Percentiles rank a stretch among this genome's conserved stretches.
These are phyloP conservation scores for Phycomyces nitens DNA, from an alignment of 192 early-diverging fungal species.

Conservation along the genomic window DNA sequence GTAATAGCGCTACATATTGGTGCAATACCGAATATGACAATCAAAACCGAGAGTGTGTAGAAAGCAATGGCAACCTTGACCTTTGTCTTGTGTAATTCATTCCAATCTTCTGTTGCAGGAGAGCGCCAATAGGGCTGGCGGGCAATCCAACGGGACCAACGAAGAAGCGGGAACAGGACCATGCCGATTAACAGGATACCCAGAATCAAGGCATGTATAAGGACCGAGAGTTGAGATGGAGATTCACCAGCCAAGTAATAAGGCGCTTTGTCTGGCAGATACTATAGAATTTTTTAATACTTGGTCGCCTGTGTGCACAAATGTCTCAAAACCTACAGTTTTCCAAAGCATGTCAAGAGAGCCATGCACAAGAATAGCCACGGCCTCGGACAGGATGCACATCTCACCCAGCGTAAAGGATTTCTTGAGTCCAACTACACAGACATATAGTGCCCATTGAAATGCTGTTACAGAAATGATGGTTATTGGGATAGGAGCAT, in stretches of 20 bases:
- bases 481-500: constrained; percentile 9
- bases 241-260: constrained; percentile 10
- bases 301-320: neutral
- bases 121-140: constrained; percentile 44
- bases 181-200: constrained; percentile 70
- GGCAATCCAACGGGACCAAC: constrained; percentile 44
- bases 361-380: constrained; percentile 50
- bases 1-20: constrained; percentile 50
- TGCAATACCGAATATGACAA: constrained; percentile 52
- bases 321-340: constrained; percentile 30
- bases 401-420: constrained; percentile 71
- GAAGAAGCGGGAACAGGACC: constrained; percentile 47
- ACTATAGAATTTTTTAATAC: constrained; percentile 19
- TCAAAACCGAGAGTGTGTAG: constrained; percentile 33
- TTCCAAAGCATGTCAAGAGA: constrained; percentile 37
- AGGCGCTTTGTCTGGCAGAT: constrained; percentile 29
- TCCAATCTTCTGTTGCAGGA: neutral
- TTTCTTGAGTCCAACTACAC: constrained; percentile 26
- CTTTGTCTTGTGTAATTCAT: constrained; percentile 22
- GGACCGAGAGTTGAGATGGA: constrained; percentile 39
- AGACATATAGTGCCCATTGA: constrained; percentile 33
- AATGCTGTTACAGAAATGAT: constrained; percentile 22
- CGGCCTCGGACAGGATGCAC: constrained; percentile 53
- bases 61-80: constrained; percentile 41
- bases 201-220: constrained; percentile 61